Percentiles rank a stretch among this genome's conserved stretches.
Evolutionary conservation across 1,284 basidiomycete species (phyloP).

Genomic region (Austroboletus niveus): DNA sequence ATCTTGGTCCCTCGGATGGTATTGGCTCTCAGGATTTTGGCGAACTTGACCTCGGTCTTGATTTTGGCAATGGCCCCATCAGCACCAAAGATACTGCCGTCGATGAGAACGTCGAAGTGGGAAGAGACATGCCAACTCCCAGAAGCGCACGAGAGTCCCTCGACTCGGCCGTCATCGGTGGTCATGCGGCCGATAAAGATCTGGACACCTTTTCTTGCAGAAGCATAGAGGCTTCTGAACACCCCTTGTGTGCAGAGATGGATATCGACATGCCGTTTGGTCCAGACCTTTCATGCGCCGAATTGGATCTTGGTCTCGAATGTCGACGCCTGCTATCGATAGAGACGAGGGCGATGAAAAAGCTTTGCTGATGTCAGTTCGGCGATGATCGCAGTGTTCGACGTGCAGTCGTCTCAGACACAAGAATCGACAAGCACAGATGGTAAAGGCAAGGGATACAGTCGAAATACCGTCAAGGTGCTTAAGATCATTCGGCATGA

Average conservation of each 20-base stretch:
- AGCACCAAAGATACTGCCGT: constrained; percentile 44
- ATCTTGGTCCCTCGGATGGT: constrained; percentile 74
- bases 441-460: constrained; percentile 72
- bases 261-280: constrained; percentile 59
- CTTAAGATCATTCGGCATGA: constrained; percentile 80
- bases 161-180: constrained; percentile 54
- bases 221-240: constrained; percentile 62
- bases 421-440: constrained; percentile 41
- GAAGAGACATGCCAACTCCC: constrained; percentile 62
- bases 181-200: constrained; percentile 44
- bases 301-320: constrained; percentile 69
- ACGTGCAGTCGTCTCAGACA: constrained; percentile 57
- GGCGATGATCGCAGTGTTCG: constrained; percentile 77
- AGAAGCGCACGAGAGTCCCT: constrained; percentile 54
- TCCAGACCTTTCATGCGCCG: constrained; percentile 46
- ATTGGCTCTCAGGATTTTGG: constrained; percentile 85
- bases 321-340: constrained; percentile 67
- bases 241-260: constrained; percentile 59
- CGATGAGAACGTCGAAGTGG: constrained; percentile 69
- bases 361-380: constrained; percentile 69
- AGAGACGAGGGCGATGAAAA: constrained; percentile 58
- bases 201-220: constrained; percentile 59
- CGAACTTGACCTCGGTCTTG: constrained; percentile 69
- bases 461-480: constrained; percentile 90
- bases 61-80: constrained; percentile 60